Percentiles rank a stretch among this genome's conserved stretches.
These are phyloP conservation scores for Colletotrichum orchidophilum DNA, from an alignment of 2,329 filamentous ascomycete species.

Conservation along the genomic window DNA sequence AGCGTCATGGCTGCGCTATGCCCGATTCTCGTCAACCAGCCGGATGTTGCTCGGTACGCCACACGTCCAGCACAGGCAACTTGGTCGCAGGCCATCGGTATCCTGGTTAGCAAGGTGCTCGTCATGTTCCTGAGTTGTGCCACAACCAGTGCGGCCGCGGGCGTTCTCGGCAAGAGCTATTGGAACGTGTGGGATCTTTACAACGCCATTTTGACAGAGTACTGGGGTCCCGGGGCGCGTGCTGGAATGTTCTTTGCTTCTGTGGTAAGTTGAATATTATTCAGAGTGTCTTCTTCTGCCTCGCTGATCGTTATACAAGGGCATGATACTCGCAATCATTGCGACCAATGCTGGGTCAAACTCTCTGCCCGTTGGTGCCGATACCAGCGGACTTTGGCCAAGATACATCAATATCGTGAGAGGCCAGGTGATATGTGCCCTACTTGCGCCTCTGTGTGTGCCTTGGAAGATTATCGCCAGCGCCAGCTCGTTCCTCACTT, in stretches of 20 bases:
- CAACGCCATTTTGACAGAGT: constrained; percentile 47
- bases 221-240: constrained; percentile 48
- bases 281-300: background rate
- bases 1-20: constrained; percentile 51
- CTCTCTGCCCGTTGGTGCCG: constrained; percentile 43
- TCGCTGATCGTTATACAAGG: background rate
- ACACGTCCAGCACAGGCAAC: constrained; percentile 37
- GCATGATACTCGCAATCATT: constrained; percentile 34
- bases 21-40: constrained; percentile 46
- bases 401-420: constrained; percentile 43
- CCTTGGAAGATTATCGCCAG: constrained; percentile 43
- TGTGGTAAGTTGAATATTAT: constrained; percentile 20
- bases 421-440: constrained; percentile 42
- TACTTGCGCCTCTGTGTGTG: constrained; percentile 43
- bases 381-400: constrained; percentile 42
- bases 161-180: constrained; percentile 46
- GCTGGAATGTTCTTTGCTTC: constrained; percentile 50
- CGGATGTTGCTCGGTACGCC: constrained; percentile 51
- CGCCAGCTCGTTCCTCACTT: constrained; percentile 37
- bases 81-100: constrained; percentile 44
- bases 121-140: constrained; percentile 51
- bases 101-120: constrained; percentile 48
- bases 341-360: constrained; percentile 41
- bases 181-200: constrained; percentile 58
- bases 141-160: constrained; percentile 47